Evolutionary conservation across 169 alveolate species (phyloP).

Genomic region (Eimeria sp.): DNA sequence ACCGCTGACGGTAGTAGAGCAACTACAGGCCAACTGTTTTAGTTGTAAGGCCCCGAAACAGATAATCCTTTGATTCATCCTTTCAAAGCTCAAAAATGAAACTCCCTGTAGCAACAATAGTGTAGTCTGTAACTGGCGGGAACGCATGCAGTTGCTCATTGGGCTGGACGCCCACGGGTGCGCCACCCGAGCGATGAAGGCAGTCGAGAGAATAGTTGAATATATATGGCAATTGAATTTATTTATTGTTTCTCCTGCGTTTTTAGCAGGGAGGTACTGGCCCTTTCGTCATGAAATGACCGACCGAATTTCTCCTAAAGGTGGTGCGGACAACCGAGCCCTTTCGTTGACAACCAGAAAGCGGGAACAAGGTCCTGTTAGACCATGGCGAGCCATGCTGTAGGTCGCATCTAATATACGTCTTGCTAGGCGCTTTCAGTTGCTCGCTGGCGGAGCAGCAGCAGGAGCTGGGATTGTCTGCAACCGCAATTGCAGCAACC

Average conservation of each 20-base stretch:
- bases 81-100: not conserved
- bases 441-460: not conserved
- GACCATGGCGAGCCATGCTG: conserved; percentile 76
- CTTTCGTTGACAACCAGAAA: conserved; percentile 32
- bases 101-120: not conserved
- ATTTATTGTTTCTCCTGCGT: not conserved
- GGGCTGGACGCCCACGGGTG: conserved; percentile 68
- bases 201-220: not conserved
- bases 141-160: conserved; percentile 23
- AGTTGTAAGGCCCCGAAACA: not conserved
- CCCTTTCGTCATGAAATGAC: conserved; percentile 22
- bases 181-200: conserved; percentile 36
- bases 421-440: not conserved
- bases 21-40: not conserved
- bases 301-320: conserved; percentile 42
- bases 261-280: conserved; percentile 28
- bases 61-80: not conserved
- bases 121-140: not conserved
- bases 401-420: not conserved
- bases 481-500: not conserved
- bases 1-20: not conserved
- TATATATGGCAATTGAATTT: conserved; percentile 2
- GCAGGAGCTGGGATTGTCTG: not conserved
- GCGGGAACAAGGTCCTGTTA: conserved; percentile 13
- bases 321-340: conserved; percentile 65